Evolutionary conservation across 306 rosid species (phyloP), one percentile per base, ranked within the genome.

Genomic region (Quercus cerris): DNA sequence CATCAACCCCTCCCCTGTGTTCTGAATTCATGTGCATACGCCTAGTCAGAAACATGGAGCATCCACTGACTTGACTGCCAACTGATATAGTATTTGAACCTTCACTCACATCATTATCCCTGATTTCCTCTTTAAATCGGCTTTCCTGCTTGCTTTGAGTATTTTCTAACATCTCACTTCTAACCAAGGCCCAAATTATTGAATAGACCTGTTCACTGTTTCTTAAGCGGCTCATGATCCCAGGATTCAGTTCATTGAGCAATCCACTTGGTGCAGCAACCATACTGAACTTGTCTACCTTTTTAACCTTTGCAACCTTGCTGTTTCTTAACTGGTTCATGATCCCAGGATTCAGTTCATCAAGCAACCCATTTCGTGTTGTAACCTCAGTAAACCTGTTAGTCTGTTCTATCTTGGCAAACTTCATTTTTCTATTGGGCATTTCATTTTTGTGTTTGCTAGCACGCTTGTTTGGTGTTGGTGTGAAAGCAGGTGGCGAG

Each of bases 181-280:
- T 68, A 35, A 68, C 52, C 72, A 68, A n/a, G 28, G 51, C 72
- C 72, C 13, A n/a, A 35, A 68, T 68, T n/a, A 68, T 35, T 33
- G 49, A 68, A 35, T 33, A 68, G 10, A 68, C 72, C 27, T 68
- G 72, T 19, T 68, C 22, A 10, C 54, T 35, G 54, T 68, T 68
- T 68, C 72, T 33, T 68, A 35, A 10, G 25, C 72, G 52, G 52
- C 38, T 68, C 10, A 68, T 19, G 25, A 68, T 68, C 72, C 72
- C 72, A 1, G 54, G 72, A 19, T n/a, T 68, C 27, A 33, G 72
- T 19, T 68, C 72, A 18, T 35, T 2, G 3, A 68, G 72, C 54
- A 35, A 68, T 14, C 72, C 72, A 68, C 72, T 17, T 68, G 72
- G 72, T 19, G 72, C 72, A 68, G 27, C 49, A 68, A 68, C 52